These are phyloP conservation scores for Xylogone sp. DNA, from an alignment of 2,329 filamentous ascomycete genomes.

Conservation along the genomic window DNA sequence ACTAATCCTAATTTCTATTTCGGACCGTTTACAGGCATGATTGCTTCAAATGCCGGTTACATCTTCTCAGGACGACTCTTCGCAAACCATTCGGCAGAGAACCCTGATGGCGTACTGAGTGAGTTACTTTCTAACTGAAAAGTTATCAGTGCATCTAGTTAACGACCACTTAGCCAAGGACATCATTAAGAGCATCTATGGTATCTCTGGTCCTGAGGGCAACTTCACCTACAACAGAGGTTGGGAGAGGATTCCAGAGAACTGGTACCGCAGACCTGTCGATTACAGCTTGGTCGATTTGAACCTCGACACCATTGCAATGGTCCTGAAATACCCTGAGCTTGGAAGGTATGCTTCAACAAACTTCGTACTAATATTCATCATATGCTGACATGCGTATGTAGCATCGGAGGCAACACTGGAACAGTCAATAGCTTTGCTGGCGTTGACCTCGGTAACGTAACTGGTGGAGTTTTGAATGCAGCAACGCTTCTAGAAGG, in stretches of 20 bases:
- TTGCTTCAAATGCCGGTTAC: conserved; percentile 23
- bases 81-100: conserved; percentile 25
- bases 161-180: conserved; percentile 17
- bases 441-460: conserved; percentile 37
- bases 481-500: conserved; percentile 37
- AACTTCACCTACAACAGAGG: conserved; percentile 7
- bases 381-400: neutral
- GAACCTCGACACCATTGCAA: conserved; percentile 36
- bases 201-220: conserved; percentile 3
- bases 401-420: conserved; percentile 45
- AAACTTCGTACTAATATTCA: neutral
- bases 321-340: conserved; percentile 36
- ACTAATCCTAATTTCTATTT: conserved; percentile 51
- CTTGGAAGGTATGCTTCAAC: conserved; percentile 20
- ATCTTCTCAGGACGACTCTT: conserved; percentile 27
- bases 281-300: conserved; percentile 38
- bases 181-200: conserved; percentile 6
- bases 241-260: conserved; percentile 8
- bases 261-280: conserved; percentile 13
- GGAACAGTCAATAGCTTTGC: conserved; percentile 47
- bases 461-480: conserved; percentile 43
- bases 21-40: conserved; percentile 45
- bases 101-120: conserved; percentile 23
- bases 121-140: conserved; percentile 1
- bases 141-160: conserved; percentile 39